These are phyloP conservation scores for Apiospora malaysiana DNA, from an alignment of 2,329 filamentous ascomycete genomes.

Conservation along the genomic window DNA sequence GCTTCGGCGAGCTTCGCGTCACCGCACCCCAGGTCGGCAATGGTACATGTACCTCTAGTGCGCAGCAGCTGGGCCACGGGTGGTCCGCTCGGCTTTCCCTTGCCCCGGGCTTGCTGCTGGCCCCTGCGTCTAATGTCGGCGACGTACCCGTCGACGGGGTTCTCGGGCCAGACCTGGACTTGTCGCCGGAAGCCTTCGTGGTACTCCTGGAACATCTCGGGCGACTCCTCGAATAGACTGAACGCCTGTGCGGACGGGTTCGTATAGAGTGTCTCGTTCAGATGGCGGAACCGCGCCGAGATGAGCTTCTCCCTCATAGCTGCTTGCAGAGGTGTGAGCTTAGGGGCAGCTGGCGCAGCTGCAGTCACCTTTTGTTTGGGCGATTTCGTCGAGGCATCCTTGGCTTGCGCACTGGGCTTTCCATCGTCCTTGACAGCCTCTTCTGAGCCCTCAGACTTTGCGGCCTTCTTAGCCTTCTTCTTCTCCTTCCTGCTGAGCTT, in stretches of 20 bases:
- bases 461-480: conserved; percentile 39
- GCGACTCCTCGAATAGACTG: conserved; percentile 79
- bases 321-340: conserved; percentile 89
- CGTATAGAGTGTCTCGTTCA: conserved; percentile 97
- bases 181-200: conserved; percentile 96
- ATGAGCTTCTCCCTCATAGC: conserved; percentile 95
- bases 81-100: conserved; percentile 29
- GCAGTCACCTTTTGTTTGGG: conserved; percentile 28
- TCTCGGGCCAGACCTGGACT: conserved; percentile 94
- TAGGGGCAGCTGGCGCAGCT: conserved; percentile 43
- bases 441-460: conserved; percentile 33
- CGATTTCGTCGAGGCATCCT: conserved; percentile 29
- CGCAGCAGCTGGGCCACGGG: conserved; percentile 67
- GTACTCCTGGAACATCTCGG: conserved; percentile 95
- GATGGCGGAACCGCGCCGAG: conserved; percentile 93
- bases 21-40: conserved; percentile 93
- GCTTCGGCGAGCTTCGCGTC: conserved; percentile 81
- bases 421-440: conserved; percentile 28
- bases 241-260: conserved; percentile 85
- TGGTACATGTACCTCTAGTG: conserved; percentile 73
- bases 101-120: conserved; percentile 45
- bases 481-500: conserved; percentile 31
- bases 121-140: conserved; percentile 72
- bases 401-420: conserved; percentile 36
- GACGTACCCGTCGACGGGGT: conserved; percentile 91